phyloP scores from a whole-genome alignment of 345 rosid genomes.

The Firmiana major region DNA sequence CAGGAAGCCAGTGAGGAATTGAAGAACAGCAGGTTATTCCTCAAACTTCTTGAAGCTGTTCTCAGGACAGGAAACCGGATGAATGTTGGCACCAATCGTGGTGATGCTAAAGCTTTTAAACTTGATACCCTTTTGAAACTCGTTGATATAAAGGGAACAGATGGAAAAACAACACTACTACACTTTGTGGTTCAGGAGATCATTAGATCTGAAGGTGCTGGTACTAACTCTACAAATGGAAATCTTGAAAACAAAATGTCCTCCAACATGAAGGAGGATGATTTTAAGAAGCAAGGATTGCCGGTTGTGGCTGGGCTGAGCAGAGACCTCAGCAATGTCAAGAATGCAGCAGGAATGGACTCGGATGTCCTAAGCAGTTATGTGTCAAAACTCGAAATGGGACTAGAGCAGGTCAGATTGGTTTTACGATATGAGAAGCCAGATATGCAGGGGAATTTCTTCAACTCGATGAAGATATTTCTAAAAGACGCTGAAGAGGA shows the following conservation, averaged over 20 bases:
- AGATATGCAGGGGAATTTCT: conserved; percentile 63
- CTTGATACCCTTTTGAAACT: conserved; percentile 97
- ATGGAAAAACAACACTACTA: conserved; percentile 94
- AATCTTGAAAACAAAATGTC: conserved; percentile 28
- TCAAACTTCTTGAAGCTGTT: conserved; percentile 96
- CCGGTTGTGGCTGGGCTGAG: conserved; percentile 87
- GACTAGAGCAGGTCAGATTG: conserved; percentile 70
- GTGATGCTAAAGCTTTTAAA: conserved; percentile 93
- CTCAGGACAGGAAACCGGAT: conserved; percentile 89
- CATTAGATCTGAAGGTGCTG: conserved; percentile 68
- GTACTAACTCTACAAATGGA: conserved; percentile 33
- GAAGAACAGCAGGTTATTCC: conserved; percentile 85
- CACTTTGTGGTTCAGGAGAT: conserved; percentile 99
- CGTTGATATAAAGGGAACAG: conserved; percentile 93
- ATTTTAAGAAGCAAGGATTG: conserved; percentile 82
- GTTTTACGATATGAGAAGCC: conserved; percentile 69
- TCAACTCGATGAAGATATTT: conserved; percentile 63
- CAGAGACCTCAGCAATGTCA: conserved; percentile 78
- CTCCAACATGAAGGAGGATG: conserved; percentile 43
- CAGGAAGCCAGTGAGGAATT: conserved; percentile 89
- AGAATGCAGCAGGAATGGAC: conserved; percentile 94
- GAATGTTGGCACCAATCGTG: conserved; percentile 97
- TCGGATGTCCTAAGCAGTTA: conserved; percentile 88
- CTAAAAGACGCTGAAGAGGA: conserved; percentile 80
- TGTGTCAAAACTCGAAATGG: conserved; percentile 74